Evolutionary conservation across 2,329 filamentous ascomycete genomes (phyloP), one percentile per base, ranked within the genome.

Genomic region (Fusarium buxicola): DNA sequence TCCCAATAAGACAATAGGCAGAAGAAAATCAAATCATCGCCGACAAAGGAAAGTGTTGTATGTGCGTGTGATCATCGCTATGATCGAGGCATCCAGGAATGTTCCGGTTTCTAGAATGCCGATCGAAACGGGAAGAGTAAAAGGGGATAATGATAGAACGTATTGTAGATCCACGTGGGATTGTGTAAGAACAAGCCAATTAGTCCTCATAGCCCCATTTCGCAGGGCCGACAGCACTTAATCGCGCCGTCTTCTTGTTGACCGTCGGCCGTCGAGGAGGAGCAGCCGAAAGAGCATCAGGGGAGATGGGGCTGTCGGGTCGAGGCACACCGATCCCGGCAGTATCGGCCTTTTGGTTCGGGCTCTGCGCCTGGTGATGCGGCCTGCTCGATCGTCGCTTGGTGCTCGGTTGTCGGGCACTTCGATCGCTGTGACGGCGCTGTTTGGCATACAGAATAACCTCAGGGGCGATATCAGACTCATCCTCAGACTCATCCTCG

Each of bases 251-350:
- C 66, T 77, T 81, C 69, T 78, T 78, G 64, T 69, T 72, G 43
- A 72, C 61, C 18, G 72, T 70, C 9, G 62, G 59, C 39, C 69
- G 65, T 25, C 55, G 60, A 13, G 69, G 67, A 15, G 69, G 67
- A 7, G 64, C 59, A 9, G 65, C 46, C 3, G 74, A 70, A 34
- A 78, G 73, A 1, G 68, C 57, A 12, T 72, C 70, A 2, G 76
- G 74, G 1, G 76, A 78, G 46, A 78, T 74, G 27, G 75, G 76
- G 54, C 76, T 78, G 46, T 82, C 79, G 3, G 80, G 78, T 18
- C 78, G 73, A 7, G 78, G 76, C 7, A 79, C 47, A n/a, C 70
- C 69, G 8, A 66, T 58, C 15, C 67, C 72, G n/a, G 49, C 41
- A 15, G 30, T 54, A 18, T 67, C 50, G n/a, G 44, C n/a, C 0